Evolutionary conservation across 345 rosid species (phyloP), one percentile per base, ranked within the genome.

Genomic region (Camelina sativa): DNA sequence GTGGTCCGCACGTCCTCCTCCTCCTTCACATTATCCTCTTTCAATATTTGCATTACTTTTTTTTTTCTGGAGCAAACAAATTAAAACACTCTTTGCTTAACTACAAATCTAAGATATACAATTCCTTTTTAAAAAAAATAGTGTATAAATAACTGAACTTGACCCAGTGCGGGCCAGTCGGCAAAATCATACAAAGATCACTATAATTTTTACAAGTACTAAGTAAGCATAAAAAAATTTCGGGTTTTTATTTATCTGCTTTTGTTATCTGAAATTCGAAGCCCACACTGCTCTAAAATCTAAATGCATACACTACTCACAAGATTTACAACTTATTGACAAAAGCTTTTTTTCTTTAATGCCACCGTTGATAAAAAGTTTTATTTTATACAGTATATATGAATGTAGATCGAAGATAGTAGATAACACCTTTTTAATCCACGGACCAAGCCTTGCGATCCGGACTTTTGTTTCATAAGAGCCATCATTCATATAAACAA

Each of bases 1-100:
- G 17, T 76, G 73, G 75, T 52, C 75, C 55, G 70, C 83, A 62
- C 72, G 79, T 76, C 77, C 79, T 78, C 57, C 32, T 11, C 81
- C 72, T 77, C 6, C 37, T 78, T 51, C 32, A n/a, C 81, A 77
- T 77, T 77, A 71, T 71, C 76, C 51, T 64, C 8, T 62, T 53
- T 28, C 3, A 43, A 20, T 16, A 62, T 11, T 44, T 28, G 46
- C 41, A 69, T 54, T 46, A 34, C 6, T 30, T 60, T 15, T 6
- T 0, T 15, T 2, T 15, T 37, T 2, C 13, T 4, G 1, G 3
- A 10, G 43, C 43, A 40, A 10, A 38, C 43, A 38, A 38, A 10
- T 10, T 3, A 11, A 40, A 40, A 40, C 43, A 40, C 5, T 11
- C 12, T 40, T 40, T 3, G 43, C 13, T 11, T 11, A 40, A 40